phyloP scores from a whole-genome alignment of 2,329 filamentous ascomycete genomes.

The Trichophyton benhamiae region DNA sequence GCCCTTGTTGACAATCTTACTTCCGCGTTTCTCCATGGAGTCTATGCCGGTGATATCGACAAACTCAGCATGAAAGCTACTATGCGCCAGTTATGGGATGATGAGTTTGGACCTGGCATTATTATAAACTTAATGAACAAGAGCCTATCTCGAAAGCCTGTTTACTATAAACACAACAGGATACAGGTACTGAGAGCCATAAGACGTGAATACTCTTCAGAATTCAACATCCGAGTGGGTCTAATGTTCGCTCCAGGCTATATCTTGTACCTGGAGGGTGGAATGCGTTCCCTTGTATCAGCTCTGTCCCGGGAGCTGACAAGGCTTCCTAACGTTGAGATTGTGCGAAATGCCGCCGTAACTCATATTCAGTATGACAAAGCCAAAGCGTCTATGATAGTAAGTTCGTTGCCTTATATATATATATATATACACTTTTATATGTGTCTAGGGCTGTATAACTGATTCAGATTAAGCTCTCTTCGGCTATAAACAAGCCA shows the following conservation, averaged over 20 bases:
- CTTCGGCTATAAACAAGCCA: background rate
- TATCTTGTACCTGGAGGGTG: background rate
- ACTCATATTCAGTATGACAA: background rate
- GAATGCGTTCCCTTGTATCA: background rate
- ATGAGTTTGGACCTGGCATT: background rate
- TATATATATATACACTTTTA: background rate
- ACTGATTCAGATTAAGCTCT: background rate
- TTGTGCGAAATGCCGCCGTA: background rate
- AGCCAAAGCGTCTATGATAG: background rate
- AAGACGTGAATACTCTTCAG: background rate
- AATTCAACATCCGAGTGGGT: background rate
- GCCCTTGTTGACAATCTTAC: slow-evolving; percentile 56
- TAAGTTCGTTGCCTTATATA: background rate
- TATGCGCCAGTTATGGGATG: slow-evolving; percentile 39
- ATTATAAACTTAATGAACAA: background rate
- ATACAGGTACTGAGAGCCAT: background rate
- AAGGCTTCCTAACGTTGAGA: background rate
- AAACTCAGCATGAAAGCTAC: slow-evolving; percentile 61
- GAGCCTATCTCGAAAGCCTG: background rate
- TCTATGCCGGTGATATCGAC: slow-evolving; percentile 82
- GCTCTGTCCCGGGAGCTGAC: background rate
- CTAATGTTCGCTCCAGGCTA: background rate
- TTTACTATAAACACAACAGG: background rate
- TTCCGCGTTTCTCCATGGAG: slow-evolving; percentile 69
- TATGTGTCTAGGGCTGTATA: too few relatives aligned